phyloP scores from a whole-genome alignment of 179 eudicot species.

The Drosera spatulata region DNA sequence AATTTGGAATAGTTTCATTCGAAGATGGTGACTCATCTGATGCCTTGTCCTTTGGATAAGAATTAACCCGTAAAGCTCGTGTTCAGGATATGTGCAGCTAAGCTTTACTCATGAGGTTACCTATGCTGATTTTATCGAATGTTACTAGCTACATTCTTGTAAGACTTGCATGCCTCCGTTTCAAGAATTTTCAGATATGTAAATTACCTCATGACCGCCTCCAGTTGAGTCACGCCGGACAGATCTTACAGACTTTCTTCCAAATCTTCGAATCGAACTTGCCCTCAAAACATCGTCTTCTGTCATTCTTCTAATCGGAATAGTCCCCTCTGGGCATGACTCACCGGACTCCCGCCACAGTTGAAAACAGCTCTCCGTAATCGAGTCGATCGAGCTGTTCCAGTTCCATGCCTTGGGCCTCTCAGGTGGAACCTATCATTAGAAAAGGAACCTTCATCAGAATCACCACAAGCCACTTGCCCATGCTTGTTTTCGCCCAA shows the following conservation, averaged over 20 bases:
- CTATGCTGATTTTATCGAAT: too few relatives aligned
- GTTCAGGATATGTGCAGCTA: too few relatives aligned
- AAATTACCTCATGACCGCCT: conserved; percentile 59
- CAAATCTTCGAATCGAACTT: conserved; percentile 40
- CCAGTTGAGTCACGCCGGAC: conserved; percentile 46
- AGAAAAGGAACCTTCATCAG: background rate
- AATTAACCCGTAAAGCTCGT: too few relatives aligned
- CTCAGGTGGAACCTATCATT: conserved; percentile 58
- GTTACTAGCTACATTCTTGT: too few relatives aligned
- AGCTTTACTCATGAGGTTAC: too few relatives aligned
- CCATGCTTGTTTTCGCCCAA: background rate
- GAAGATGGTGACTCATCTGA: too few relatives aligned
- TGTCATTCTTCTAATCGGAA: conserved; percentile 85
- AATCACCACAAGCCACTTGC: background rate
- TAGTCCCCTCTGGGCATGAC: conserved; percentile 64
- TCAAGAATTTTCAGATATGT: background rate
- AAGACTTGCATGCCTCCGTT: too few relatives aligned
- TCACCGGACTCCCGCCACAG: conserved; percentile 65
- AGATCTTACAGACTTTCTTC: conserved; percentile 36
- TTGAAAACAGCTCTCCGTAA: conserved; percentile 38
- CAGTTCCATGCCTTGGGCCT: conserved; percentile 51
- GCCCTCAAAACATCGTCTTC: conserved; percentile 60
- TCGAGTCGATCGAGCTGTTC: conserved; percentile 3
- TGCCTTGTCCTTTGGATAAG: too few relatives aligned
- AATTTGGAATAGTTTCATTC: background rate